Evolutionary conservation across 306 rosid species (phyloP).

Genomic region (Cucurbita argyrosperma): DNA sequence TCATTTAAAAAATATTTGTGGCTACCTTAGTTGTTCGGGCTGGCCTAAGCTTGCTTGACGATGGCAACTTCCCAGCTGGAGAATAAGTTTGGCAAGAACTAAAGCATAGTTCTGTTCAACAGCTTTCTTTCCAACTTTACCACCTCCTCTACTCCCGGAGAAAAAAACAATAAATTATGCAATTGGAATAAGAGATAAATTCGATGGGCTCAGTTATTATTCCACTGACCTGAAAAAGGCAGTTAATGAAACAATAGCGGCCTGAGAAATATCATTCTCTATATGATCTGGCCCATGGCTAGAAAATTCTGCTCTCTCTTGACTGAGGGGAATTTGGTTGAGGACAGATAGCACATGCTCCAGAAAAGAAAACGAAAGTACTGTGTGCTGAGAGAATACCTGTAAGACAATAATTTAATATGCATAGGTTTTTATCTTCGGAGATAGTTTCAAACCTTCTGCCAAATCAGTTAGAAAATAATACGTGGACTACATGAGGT

Average conservation of each 20-base stretch:
- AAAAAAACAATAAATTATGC: constrained; percentile 2
- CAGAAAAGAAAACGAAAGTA: constrained; percentile 63
- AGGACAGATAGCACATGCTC: constrained; percentile 72
- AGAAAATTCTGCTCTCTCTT: constrained; percentile 37
- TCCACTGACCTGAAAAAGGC: constrained; percentile 73
- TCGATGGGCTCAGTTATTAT: not conserved
- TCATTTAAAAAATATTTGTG: not conserved
- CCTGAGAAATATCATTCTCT: constrained; percentile 62
- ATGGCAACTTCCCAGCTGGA: constrained; percentile 91
- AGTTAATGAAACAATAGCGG: constrained; percentile 80
- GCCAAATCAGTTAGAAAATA: not conserved
- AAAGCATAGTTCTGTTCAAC: constrained; percentile 85
- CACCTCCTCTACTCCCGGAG: constrained; percentile 76
- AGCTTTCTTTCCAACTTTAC: constrained; percentile 84
- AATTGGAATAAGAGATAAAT: constrained; percentile 10
- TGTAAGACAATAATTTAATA: constrained; percentile 14
- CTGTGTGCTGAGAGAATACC: constrained; percentile 90
- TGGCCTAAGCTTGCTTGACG: constrained; percentile 58
- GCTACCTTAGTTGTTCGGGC: constrained; percentile 71
- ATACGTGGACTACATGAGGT: too few species aligned
- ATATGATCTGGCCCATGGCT: constrained; percentile 41
- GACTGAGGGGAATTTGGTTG: constrained; percentile 46
- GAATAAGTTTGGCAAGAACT: constrained; percentile 83
- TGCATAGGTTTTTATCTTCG: not conserved
- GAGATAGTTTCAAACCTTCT: too few species aligned